Conservation (phyloP, 148 eudicot genomes). For the Dianthus caryophyllus region DNA sequence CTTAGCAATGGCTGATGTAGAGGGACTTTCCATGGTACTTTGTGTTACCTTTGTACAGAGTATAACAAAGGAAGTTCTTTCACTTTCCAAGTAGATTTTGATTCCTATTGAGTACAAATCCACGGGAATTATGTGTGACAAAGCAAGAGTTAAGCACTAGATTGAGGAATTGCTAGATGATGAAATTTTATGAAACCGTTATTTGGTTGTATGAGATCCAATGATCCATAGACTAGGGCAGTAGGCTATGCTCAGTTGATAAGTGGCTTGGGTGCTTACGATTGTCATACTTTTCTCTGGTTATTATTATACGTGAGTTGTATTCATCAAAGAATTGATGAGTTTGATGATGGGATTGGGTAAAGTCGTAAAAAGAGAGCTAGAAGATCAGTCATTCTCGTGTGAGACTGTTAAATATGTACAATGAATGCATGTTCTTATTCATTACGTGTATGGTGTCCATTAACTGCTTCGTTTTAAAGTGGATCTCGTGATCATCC, state of each 20-base stretch:
- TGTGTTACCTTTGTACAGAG: background rate
- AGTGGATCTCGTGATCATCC: background rate
- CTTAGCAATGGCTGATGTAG: background rate
- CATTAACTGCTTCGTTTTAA: background rate
- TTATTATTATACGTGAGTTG: background rate
- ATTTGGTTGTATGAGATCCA: background rate
- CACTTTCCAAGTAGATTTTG: background rate
- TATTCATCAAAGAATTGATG: background rate
- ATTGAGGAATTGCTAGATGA: background rate
- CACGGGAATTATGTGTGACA: background rate
- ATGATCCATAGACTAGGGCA: too few relatives aligned
- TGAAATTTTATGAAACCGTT: background rate
- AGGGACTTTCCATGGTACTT: background rate
- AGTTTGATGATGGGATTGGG: background rate
- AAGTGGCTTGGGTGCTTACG: background rate
- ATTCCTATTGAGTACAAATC: background rate
- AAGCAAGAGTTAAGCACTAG: background rate
- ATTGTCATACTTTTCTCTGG: background rate
- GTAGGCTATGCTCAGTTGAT: background rate
- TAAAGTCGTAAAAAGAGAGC: background rate
- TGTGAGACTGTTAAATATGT: too few relatives aligned
- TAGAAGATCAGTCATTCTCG: background rate
- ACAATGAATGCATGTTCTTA: too few relatives aligned
- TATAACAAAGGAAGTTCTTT: background rate
- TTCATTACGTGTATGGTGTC: background rate